Conservation (phyloP, 139 green algal genomes). For the Ettlia oleoabundans region DNA sequence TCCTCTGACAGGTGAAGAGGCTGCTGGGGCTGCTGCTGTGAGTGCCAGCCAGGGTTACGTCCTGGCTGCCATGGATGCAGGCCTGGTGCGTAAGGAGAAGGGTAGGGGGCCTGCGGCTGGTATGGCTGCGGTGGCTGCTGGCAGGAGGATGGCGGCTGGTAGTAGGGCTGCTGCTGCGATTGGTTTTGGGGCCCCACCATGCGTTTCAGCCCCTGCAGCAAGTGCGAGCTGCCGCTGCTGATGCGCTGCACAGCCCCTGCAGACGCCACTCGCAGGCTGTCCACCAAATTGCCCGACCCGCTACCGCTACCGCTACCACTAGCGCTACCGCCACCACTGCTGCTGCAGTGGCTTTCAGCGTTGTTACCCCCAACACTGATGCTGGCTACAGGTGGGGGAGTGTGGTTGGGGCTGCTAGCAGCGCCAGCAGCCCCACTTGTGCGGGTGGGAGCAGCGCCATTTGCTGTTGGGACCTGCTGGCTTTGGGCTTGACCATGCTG, state of each 20-base stretch:
- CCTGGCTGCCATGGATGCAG: neutral
- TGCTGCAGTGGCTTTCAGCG: no score
- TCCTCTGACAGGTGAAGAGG: neutral
- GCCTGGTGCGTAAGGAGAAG: neutral
- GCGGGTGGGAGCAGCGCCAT: no score
- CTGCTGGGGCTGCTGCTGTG: neutral
- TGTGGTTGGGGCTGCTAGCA: no score
- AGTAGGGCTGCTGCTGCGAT: neutral
- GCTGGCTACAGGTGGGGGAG: no score
- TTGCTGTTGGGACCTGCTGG: neutral
- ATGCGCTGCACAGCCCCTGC: slow-evolving; percentile 10
- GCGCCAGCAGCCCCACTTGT: no score
- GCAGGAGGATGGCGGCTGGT: no score
- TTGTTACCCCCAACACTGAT: no score
- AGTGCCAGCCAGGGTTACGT: neutral
- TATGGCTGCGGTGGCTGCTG: no score
- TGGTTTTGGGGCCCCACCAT: neutral
- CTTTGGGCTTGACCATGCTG: neutral
- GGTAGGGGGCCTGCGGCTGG: neutral
- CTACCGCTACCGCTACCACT: neutral
- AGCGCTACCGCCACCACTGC: neutral
- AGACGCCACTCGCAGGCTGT: neutral
- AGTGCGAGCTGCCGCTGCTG: slow-evolving; percentile 2
- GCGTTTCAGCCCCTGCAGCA: slow-evolving; percentile 4
- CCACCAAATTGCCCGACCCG: neutral